Evolutionary conservation across 1,284 basidiomycete species (phyloP).

Genomic region (Ceratorhiza oryzae-sativae): DNA sequence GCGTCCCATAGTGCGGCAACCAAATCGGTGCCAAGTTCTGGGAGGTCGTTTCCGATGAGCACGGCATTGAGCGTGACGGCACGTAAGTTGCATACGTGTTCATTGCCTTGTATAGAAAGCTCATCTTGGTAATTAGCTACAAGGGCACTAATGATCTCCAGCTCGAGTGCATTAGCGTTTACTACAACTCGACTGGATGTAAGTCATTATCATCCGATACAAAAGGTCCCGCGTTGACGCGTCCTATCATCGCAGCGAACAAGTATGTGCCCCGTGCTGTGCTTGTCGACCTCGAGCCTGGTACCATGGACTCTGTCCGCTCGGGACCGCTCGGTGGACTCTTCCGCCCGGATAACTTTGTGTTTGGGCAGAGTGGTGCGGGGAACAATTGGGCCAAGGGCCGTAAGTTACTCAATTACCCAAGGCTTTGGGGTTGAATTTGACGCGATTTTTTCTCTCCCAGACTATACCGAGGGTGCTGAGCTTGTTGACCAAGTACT

Average conservation of each 20-base stretch:
- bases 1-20: constrained; percentile 83
- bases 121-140: constrained; percentile 58
- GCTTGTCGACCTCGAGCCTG: constrained; percentile 93
- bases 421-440: background rate
- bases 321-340: constrained; percentile 61
- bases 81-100: constrained; percentile 47
- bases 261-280: constrained; percentile 98
- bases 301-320: constrained; percentile 95
- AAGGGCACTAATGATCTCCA: constrained; percentile 94
- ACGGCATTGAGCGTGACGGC: constrained; percentile 93
- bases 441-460: constrained; percentile 24
- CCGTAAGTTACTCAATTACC: constrained; percentile 48
- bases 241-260: constrained; percentile 56
- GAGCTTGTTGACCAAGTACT: constrained; percentile 64
- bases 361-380: constrained; percentile 62
- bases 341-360: constrained; percentile 65
- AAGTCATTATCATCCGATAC: constrained; percentile 6
- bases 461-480: constrained; percentile 54
- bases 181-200: constrained; percentile 89
- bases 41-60: constrained; percentile 97
- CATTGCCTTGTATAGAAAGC: background rate
- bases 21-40: constrained; percentile 99
- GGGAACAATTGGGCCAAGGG: constrained; percentile 67
- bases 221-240: background rate
- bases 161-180: constrained; percentile 96